Evolutionary conservation across 2,329 filamentous ascomycete genomes (phyloP).

Genomic region (Ceratocystis ficicola): DNA sequence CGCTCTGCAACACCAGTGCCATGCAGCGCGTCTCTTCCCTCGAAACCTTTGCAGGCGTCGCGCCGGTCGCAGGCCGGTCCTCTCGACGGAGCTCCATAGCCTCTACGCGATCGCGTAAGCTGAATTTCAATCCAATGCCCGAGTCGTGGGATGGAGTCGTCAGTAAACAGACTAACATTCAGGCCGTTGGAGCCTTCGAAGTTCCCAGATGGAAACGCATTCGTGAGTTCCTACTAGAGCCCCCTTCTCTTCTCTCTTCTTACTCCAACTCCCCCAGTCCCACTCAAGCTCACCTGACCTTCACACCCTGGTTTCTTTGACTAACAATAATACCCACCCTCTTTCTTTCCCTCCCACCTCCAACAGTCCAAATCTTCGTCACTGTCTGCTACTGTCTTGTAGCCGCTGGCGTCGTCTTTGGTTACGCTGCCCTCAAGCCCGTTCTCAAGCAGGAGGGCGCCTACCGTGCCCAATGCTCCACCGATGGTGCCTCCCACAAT

Average conservation of each 20-base stretch:
- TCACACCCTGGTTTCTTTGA: background rate
- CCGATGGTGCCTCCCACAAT: slow-evolving; percentile 22
- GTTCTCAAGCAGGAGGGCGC: slow-evolving; percentile 62
- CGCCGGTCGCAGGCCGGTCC: slow-evolving; percentile 29
- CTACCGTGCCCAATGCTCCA: slow-evolving; percentile 51
- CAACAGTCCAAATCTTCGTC: slow-evolving; percentile 31
- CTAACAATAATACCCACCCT: background rate
- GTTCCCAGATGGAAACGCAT: slow-evolving; percentile 44
- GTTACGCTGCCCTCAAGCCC: slow-evolving; percentile 74
- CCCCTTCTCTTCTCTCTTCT: background rate
- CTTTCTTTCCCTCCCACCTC: background rate
- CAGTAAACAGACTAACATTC: slow-evolving; percentile 32
- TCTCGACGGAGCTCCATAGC: slow-evolving; percentile 35
- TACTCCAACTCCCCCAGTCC: background rate
- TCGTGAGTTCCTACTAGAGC: slow-evolving; percentile 31
- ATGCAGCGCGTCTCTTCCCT: slow-evolving; percentile 42
- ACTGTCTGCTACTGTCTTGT: slow-evolving; percentile 33
- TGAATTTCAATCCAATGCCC: slow-evolving; percentile 45
- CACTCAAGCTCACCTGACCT: background rate
- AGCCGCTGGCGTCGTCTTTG: slow-evolving; percentile 60
- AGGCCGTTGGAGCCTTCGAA: slow-evolving; percentile 42
- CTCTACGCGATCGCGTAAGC: slow-evolving; percentile 37
- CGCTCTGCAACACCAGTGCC: background rate
- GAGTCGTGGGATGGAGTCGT: slow-evolving; percentile 39
- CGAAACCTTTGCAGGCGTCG: slow-evolving; percentile 37